Conservation (phyloP, 164 flowering plant genomes). For the Chimonanthus salicifolius region DNA sequence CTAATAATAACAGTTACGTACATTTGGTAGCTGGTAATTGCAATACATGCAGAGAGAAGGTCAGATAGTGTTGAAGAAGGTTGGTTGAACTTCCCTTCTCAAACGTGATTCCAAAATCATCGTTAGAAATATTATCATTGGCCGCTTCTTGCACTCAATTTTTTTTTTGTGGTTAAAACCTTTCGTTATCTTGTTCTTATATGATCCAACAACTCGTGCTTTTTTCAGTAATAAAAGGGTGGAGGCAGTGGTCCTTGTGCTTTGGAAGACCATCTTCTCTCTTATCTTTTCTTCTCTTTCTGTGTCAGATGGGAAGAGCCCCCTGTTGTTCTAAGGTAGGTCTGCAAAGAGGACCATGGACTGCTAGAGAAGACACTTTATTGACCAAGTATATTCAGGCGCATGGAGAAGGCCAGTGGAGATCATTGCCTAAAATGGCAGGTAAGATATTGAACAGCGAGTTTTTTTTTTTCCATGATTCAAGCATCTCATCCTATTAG, state of each 20-base stretch:
- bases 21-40: too few relatives aligned
- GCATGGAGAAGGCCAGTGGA: constrained; percentile 68
- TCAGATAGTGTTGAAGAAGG: constrained; percentile 11
- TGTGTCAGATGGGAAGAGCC: constrained; percentile 50
- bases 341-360: constrained; percentile 61
- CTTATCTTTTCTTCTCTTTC: neutral
- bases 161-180: neutral
- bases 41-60: neutral
- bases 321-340: constrained; percentile 67
- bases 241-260: neutral
- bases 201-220: neutral
- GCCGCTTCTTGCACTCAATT: neutral
- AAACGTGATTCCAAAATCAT: constrained; percentile 1
- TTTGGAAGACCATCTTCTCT: neutral
- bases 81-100: constrained; percentile 3
- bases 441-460: constrained; percentile 23
- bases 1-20: too few relatives aligned
- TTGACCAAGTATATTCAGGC: constrained; percentile 46
- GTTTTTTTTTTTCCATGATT: too few relatives aligned
- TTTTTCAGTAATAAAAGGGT: neutral
- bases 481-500: too few relatives aligned
- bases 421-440: constrained; percentile 57
- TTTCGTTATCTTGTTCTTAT: too few relatives aligned
- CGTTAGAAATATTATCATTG: neutral
- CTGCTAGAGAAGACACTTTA: constrained; percentile 51